These are phyloP conservation scores for Beauveria pseudobassiana DNA, from an alignment of 2,329 filamentous ascomycete genomes.

Conservation along the genomic window DNA sequence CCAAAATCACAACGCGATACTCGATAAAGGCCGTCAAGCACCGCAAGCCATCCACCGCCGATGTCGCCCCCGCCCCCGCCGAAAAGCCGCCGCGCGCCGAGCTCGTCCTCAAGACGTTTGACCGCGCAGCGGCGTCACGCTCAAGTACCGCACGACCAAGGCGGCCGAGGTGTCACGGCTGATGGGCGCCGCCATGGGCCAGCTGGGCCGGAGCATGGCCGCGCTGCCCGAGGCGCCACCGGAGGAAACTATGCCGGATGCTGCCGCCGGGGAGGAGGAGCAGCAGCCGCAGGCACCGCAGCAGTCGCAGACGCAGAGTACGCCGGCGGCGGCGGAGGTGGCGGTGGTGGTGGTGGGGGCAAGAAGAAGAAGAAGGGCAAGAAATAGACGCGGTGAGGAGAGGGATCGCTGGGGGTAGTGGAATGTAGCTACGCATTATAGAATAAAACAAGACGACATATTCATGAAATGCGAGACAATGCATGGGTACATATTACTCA, in stretches of 20 bases:
- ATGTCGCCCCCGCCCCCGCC: constrained; percentile 17
- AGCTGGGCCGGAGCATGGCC: constrained; percentile 63
- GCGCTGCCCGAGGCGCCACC: constrained; percentile 38
- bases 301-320: constrained; percentile 11
- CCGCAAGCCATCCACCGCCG: constrained; percentile 12
- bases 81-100: constrained; percentile 53
- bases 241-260: constrained; percentile 28
- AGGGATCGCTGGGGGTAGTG: background rate
- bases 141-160: constrained; percentile 90
- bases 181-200: constrained; percentile 63
- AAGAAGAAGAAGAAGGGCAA: constrained; percentile 69
- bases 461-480: background rate
- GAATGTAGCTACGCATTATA: background rate
- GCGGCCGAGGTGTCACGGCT: constrained; percentile 82
- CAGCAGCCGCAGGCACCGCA: constrained; percentile 10
- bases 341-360: constrained; percentile 25
- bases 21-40: constrained; percentile 49
- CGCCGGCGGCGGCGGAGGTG: constrained; percentile 23
- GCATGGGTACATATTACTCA: background rate
- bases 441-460: background rate
- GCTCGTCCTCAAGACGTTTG: constrained; percentile 83
- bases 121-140: constrained; percentile 69
- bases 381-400: constrained; percentile 39
- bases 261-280: constrained; percentile 18
- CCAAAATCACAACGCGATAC: constrained; percentile 89